Evolutionary conservation across 1,284 basidiomycete species (phyloP), one percentile per base, ranked within the genome.

Genomic region (Coniophora puteana): DNA sequence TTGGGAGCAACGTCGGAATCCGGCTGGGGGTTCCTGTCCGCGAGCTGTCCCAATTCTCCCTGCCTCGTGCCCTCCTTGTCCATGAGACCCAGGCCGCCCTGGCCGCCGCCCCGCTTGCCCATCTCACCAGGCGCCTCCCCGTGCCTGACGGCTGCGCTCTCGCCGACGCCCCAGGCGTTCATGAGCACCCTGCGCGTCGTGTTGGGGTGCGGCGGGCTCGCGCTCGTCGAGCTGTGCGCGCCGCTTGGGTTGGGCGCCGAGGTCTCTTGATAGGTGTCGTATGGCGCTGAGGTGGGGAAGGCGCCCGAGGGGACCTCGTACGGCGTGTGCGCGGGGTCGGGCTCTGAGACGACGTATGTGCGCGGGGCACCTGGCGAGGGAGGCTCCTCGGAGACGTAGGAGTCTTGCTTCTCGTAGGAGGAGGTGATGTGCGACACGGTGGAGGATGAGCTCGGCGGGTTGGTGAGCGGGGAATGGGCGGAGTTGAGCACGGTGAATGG

Each of bases 301-400:
- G 82, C 82, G 47, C 83, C 82, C 8, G 74, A 72, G 4, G 83
- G 83, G 25, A 85, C 80, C 48, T 71, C 63, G 52, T 83, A 83
- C 18, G 74, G 72, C 32, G 67, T 71, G 43, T 76, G 55, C 39
- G 74, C 64, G 27, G 72, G 68, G 57, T 82, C 79, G 23, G 81
- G 81, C 49, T 80, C 69, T 30, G 79, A 81, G 48, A 83, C 81
- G 48, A 84, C 78, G 53, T 84, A 80, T 42, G 74, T 78, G 47
- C 72, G 74, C 23, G 68, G 62, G 32, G 75, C 72, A 20, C 63
- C 54, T 26, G 61, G 56, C 13, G 69, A 62, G n/a, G 60, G 16
- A 39, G 66, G 54, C 1, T 75, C 71, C 48, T 81, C 77, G 21
- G 71, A 55, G 22, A 68, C 66, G 52, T 61, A 57, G 48, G 80